These are phyloP conservation scores for Quercus engelmannii DNA, from an alignment of 306 rosid genomes.

Conservation along the genomic window DNA sequence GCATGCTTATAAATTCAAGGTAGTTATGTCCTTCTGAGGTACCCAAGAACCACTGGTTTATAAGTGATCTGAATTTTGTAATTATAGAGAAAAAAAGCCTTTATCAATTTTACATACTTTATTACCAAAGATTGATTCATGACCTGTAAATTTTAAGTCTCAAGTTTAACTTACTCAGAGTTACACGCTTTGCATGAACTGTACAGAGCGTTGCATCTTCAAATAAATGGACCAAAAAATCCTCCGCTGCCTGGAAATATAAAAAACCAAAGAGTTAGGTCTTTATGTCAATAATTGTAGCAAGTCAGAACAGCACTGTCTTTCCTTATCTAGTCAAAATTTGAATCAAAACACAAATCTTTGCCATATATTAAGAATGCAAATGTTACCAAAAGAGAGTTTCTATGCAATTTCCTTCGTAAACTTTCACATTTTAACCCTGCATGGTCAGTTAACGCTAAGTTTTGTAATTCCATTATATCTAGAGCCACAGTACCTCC, in stretches of 20 bases:
- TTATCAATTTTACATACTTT: not conserved
- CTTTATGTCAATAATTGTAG: not conserved
- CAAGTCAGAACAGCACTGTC: not conserved
- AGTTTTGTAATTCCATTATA: not conserved
- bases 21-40: too few species aligned
- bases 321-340: not conserved
- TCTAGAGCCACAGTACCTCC: not conserved
- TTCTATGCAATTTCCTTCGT: not conserved
- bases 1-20: too few species aligned
- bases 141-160: not conserved
- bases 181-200: slow-evolving; percentile 85
- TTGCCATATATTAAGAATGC: not conserved
- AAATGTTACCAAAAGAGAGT: not conserved
- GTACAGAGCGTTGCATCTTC: slow-evolving; percentile 86
- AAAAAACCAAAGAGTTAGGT: not conserved
- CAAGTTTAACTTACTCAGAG: slow-evolving; percentile 72
- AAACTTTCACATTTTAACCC: not conserved
- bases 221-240: slow-evolving; percentile 60
- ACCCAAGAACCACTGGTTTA: not conserved
- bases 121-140: not conserved
- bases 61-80: not conserved
- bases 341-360: not conserved
- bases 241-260: slow-evolving; percentile 77
- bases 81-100: not conserved
- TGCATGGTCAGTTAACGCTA: not conserved